These are phyloP conservation scores for Pachysandra terminalis DNA, from an alignment of 164 flowering plant species.

Conservation along the genomic window DNA sequence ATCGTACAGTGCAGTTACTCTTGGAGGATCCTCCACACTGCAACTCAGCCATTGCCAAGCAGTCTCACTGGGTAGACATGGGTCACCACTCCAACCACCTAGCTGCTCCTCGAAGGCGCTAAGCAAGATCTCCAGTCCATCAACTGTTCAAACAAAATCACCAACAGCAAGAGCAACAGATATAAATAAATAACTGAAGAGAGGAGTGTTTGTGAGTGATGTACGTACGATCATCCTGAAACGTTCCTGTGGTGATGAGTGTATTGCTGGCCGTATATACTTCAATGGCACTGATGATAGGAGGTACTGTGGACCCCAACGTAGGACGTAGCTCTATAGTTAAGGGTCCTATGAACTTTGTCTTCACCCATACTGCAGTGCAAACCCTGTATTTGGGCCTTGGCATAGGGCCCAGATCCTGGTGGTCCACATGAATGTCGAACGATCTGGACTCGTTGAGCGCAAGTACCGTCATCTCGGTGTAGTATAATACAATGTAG, in stretches of 20 bases:
- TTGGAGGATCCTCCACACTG: not conserved
- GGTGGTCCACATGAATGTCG: too few species aligned
- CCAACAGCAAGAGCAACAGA: not conserved
- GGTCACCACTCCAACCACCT: constrained; percentile 13
- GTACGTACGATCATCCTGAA: constrained; percentile 10
- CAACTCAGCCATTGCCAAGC: constrained; percentile 10
- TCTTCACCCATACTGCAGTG: too few species aligned
- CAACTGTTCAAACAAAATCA: not conserved
- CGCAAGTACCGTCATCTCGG: too few species aligned
- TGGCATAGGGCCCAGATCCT: too few species aligned
- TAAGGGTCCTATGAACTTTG: too few species aligned
- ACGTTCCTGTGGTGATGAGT: constrained; percentile 1
- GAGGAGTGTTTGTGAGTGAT: not conserved
- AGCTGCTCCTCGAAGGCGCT: constrained; percentile 8
- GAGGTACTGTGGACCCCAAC: too few species aligned
- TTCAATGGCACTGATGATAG: too few species aligned
- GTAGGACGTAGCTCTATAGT: too few species aligned
- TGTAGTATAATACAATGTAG: too few species aligned
- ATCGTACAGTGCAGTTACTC: constrained; percentile 7
- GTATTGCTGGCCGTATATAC: too few species aligned
- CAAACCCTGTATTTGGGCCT: too few species aligned
- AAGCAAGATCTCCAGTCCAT: constrained; percentile 5
- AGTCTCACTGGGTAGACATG: constrained; percentile 10
- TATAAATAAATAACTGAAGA: not conserved
- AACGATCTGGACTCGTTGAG: too few species aligned